Conservation (phyloP, 345 rosid genomes). For the Salix exigua region DNA sequence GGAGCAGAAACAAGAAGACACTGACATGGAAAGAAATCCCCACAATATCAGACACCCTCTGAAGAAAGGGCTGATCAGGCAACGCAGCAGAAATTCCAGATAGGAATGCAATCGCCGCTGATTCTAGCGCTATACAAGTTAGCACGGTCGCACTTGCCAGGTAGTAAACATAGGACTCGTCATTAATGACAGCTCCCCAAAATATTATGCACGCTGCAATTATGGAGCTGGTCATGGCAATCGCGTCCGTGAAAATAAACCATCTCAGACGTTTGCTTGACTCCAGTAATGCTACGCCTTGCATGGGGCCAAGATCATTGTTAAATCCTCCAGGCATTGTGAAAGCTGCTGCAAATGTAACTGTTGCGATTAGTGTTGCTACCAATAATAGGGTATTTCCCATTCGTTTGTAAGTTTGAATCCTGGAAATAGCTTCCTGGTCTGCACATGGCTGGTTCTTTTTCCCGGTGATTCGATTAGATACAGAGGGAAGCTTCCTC, state of each 20-base stretch:
- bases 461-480: background rate
- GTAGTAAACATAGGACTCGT: conserved; percentile 2
- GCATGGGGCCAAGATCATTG: background rate
- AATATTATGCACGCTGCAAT: background rate
- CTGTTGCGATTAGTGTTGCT: conserved; percentile 1
- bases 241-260: background rate
- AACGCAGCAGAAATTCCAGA: background rate
- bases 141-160: background rate
- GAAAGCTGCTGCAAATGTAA: background rate
- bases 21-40: background rate
- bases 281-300: background rate
- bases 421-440: background rate
- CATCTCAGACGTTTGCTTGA: background rate
- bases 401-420: background rate
- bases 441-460: background rate
- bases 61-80: background rate
- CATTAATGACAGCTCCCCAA: background rate
- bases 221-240: conserved; percentile 6
- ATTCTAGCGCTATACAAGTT: background rate
- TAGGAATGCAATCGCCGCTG: background rate
- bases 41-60: background rate
- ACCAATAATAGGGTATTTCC: background rate
- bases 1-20: background rate
- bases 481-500: background rate
- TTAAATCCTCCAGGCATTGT: background rate